Conservation (phyloP, 192 early-diverging fungal species). For the Linnemannia zychae region DNA sequence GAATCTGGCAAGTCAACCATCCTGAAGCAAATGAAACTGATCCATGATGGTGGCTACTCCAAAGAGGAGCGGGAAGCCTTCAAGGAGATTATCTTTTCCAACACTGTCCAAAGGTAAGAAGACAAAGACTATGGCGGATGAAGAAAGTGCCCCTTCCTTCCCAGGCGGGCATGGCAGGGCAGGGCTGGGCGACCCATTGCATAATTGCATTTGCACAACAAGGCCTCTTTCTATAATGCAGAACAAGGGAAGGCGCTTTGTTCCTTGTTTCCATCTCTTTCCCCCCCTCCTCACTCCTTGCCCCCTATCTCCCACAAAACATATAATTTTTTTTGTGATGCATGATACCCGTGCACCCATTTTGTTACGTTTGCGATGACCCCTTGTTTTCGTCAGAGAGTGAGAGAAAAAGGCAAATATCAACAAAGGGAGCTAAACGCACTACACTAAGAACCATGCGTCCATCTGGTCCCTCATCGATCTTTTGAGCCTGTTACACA, state of each 20-base stretch:
- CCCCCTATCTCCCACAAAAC: not conserved
- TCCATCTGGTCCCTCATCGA: not conserved
- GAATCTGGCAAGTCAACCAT: slow-evolving; percentile 99
- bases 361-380: not conserved
- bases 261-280: not conserved
- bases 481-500: slow-evolving; percentile 1
- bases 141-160: not conserved
- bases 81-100: slow-evolving; percentile 96
- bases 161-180: not conserved
- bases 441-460: not conserved
- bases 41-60: slow-evolving; percentile 95
- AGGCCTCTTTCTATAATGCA: not conserved
- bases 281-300: not conserved
- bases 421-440: not conserved
- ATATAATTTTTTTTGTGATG: not conserved
- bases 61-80: slow-evolving; percentile 92
- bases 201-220: not conserved
- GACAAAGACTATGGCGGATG: not conserved
- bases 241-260: not conserved
- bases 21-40: slow-evolving; percentile 98
- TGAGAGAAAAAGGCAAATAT: not conserved
- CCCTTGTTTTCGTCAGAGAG: not conserved
- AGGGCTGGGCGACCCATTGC: not conserved
- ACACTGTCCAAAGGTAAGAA: slow-evolving; percentile 86
- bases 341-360: not conserved